Conservation (phyloP, 2,329 filamentous ascomycete genomes). For the Colletotrichum sidae region DNA sequence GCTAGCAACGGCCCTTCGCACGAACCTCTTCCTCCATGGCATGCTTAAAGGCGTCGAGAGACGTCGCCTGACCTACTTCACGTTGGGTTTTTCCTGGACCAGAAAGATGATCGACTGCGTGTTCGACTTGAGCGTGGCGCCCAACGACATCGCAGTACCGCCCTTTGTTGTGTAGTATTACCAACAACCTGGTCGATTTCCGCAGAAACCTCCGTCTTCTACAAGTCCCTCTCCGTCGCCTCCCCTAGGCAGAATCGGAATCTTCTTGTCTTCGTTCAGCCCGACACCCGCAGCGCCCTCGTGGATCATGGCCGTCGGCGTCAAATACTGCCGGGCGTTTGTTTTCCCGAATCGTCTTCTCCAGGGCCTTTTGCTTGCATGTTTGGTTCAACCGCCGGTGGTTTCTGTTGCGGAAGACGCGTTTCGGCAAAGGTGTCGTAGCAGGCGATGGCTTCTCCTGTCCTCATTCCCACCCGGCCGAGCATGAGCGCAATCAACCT, state of each 20-base stretch:
- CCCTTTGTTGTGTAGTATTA: constrained; percentile 28
- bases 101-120: background rate
- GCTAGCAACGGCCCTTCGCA: constrained; percentile 11
- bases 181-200: constrained; percentile 40
- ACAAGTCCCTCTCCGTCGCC: constrained; percentile 42
- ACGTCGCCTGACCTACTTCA: constrained; percentile 3
- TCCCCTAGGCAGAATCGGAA: constrained; percentile 37
- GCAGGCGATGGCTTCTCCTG: constrained; percentile 53
- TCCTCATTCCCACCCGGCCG: constrained; percentile 56
- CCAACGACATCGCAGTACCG: constrained; percentile 38
- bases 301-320: constrained; percentile 40
- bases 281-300: constrained; percentile 40
- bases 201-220: constrained; percentile 15
- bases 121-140: constrained; percentile 38
- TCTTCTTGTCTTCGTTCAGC: constrained; percentile 43
- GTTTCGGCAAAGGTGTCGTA: constrained; percentile 52
- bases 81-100: background rate
- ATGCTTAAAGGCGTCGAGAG: constrained; percentile 20
- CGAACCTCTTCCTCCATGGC: background rate
- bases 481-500: constrained; percentile 62
- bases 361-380: constrained; percentile 43
- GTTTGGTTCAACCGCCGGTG: constrained; percentile 36
- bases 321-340: constrained; percentile 34
- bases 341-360: constrained; percentile 42
- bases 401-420: constrained; percentile 48